Conservation (phyloP, 768 basidiomycete species). For the Mycena amicta region DNA sequence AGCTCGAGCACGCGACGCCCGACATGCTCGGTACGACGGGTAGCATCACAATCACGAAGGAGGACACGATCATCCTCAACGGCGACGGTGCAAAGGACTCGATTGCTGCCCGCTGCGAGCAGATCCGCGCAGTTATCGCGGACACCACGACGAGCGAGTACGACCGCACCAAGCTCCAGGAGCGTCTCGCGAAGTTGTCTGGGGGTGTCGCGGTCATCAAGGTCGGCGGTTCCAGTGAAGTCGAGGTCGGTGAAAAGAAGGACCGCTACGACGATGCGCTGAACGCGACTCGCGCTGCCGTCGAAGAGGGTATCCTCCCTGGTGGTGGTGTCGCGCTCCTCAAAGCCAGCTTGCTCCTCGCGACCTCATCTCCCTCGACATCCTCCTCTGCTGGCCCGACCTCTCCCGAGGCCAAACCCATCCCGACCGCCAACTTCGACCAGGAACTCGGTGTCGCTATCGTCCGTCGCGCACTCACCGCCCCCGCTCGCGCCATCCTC, state of each 20-base stretch:
- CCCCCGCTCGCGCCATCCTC: conserved; percentile 86
- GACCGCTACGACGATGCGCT: conserved; percentile 96
- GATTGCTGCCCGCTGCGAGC: conserved; percentile 93
- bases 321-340: conserved; percentile 94
- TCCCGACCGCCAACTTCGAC: conserved; percentile 91
- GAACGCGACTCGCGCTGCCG: conserved; percentile 97
- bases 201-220: conserved; percentile 99
- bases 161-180: conserved; percentile 93
- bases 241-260: conserved; percentile 99
- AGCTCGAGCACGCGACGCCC: conserved; percentile 86
- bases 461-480: conserved; percentile 81
- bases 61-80: conserved; percentile 95
- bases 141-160: conserved; percentile 90
- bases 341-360: conserved; percentile 76
- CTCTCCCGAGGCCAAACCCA: conserved; percentile 61
- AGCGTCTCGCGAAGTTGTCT: conserved; percentile 92
- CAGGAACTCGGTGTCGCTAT: conserved; percentile 95
- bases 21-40: conserved; percentile 93
- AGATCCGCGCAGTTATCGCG: conserved; percentile 81
- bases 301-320: conserved; percentile 97
- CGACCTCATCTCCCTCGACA: conserved; percentile 51
- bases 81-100: conserved; percentile 89
- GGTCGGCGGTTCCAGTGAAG: conserved; percentile 91
- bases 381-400: conserved; percentile 47
- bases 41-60: conserved; percentile 93